Evolutionary conservation across 1,139 yeast species (phyloP).

Genomic region (Nakaseomyces nivariensis): DNA sequence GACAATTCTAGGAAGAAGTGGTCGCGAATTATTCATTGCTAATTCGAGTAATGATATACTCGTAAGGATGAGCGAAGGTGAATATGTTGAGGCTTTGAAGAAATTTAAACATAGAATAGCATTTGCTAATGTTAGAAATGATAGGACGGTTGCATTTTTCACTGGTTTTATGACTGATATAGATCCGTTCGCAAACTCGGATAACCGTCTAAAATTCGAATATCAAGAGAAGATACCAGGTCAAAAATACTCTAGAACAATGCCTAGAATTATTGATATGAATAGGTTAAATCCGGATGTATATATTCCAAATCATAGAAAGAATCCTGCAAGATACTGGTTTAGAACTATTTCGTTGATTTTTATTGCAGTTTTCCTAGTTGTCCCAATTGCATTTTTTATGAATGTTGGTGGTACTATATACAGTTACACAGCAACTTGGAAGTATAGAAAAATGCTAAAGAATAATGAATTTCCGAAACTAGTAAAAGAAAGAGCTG

Average conservation of each 20-base stretch:
- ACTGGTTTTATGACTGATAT: conserved; percentile 40
- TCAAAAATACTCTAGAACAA: conserved; percentile 9
- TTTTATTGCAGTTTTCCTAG: conserved; percentile 10
- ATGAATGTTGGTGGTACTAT: conserved; percentile 25
- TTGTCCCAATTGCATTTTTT: conserved; percentile 22
- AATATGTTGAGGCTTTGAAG: conserved; percentile 45
- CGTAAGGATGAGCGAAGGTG: conserved; percentile 41
- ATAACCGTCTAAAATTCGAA: conserved; percentile 25
- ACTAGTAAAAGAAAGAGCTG: conserved; percentile 15
- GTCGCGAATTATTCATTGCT: conserved; percentile 57
- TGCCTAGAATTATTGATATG: conserved; percentile 51
- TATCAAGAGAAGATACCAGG: conserved; percentile 27
- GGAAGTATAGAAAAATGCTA: conserved; percentile 18
- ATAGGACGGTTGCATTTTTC: conserved; percentile 51
- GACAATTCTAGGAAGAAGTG: conserved; percentile 59
- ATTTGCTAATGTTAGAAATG: conserved; percentile 70
- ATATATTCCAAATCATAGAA: conserved; percentile 6
- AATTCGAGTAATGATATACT: conserved; percentile 37
- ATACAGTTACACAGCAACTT: conserved; percentile 23
- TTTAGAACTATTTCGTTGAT: conserved; percentile 9
- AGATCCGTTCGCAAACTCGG: conserved; percentile 38
- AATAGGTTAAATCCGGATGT: conserved; percentile 25
- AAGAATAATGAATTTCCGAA: conserved; percentile 16
- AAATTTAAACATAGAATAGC: conserved; percentile 48
- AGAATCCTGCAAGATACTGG: conserved; percentile 5